Evolutionary conservation across 1,284 basidiomycete species (phyloP), one percentile per base, ranked within the genome.

Genomic region (Pholiota adiposa): DNA sequence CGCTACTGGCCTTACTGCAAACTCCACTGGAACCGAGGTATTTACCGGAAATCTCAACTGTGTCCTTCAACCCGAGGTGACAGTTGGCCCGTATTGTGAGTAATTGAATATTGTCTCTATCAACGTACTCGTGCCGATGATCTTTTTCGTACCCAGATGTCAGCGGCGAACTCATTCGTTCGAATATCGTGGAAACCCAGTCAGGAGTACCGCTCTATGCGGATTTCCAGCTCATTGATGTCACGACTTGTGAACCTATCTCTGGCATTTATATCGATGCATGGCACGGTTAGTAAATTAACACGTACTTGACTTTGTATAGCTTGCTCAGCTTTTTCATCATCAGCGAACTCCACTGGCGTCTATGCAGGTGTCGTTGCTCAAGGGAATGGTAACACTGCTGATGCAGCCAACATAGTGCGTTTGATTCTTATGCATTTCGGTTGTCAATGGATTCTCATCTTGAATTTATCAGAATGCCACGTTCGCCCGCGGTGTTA

Each of bases 41-140:
- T 60, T 60, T 44, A 60, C 59, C 16, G 54, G 59, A 14, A 40
- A 55, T n/a, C 33, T 60, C 29, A 40, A 56, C 33, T 56, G 54
- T 46, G 54, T 60, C 46, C 50, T 60, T 19, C 59, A 60, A 41
- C 21, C 59, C n/a, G 59, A 60, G 43, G 50, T 52, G 18, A 60
- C 59, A 34, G 36, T 51, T 14, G 59, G 59, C 7, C 59, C 59
- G 14, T 60, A 60, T 36, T 56, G 59, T 51, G 36, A 19, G 54
- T 8, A 12, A 19, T 9, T 36, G 4, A 31, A 38, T 38, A 9
- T 38, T 38, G 36, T 7, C 14, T 38, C 9, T 38, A 12, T 33
- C 14, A 12, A 31, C 8, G 14, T n/a, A 31, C 3, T 34, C 9
- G 4, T 29, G 16, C 27, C 27, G 23, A 40, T 38, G 6, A 38